Base-by-base conservation (phyloP, 345 rosid species). In the Hibiscus tridactylites region DNA sequence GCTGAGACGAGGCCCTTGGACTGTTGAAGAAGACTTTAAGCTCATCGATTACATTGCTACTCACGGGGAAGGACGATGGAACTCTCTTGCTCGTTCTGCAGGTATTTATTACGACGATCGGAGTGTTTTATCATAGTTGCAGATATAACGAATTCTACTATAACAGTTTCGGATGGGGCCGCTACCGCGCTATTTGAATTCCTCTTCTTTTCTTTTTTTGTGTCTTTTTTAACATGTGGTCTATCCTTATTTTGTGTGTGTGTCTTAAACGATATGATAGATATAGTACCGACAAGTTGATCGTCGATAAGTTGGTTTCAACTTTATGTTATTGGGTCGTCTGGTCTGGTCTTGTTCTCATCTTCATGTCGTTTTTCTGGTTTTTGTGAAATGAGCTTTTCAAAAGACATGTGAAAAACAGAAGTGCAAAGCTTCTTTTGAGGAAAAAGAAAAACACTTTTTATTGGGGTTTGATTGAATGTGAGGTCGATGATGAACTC, bases 51-150 rank as follows among this genome's bases (percentile, higher is more conserved):
- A 88, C 86, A 90, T 94, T 82, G 76, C 90, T 70, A 70, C 76
- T 47, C 90, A 94, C 6, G 97, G 96, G 17, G 96, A 94, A 72
- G 98, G 98, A 44, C 89, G 97, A 70, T 94, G 98, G 98, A 94
- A 91, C 73, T 84, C 88, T 65, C 92, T 91, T 46, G 86, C 98
- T 28, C 90, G 90, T 71, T 82, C 80, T 66, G 96, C 98, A 39
- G 44, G 44, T 39, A 39, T 39, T 39, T 39, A 39, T 7, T 8
- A 2, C 2, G 9, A 9, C 8, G 1, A 37, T 37, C 42, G 2
- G 9, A 7, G 9, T 37, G 2, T 37, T 37, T 37, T 8, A 8
- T 39, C 42, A 8, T 1, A 37, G 9, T 39, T 39, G 2, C 2
- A 7, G 9, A 39, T 7, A 39, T 39, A 39, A 39, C 9, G 10